These are phyloP conservation scores for Herpetospermum pedunculosum DNA, from an alignment of 306 rosid genomes.

Conservation along the genomic window DNA sequence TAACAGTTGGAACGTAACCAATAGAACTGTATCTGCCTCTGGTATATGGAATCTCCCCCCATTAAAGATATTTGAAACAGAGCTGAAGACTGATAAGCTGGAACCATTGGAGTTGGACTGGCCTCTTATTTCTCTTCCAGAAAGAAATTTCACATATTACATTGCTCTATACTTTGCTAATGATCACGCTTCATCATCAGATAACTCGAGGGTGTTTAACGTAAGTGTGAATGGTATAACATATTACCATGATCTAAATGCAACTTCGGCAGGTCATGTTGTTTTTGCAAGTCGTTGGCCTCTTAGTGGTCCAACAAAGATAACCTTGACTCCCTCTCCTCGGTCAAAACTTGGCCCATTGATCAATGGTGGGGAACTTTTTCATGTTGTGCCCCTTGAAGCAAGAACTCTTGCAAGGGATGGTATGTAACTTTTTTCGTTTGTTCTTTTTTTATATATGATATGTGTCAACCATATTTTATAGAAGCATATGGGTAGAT, in stretches of 20 bases:
- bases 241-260: conserved; percentile 47
- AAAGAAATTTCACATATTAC: conserved; percentile 33
- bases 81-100: conserved; percentile 28
- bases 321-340: conserved; percentile 49
- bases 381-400: conserved; percentile 41
- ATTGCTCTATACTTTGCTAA: conserved; percentile 76
- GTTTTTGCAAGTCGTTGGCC: conserved; percentile 77
- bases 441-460: background rate
- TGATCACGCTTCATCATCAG: conserved; percentile 11
- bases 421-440: conserved; percentile 34
- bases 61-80: conserved; percentile 42
- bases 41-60: conserved; percentile 90
- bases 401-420: conserved; percentile 70
- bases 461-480: background rate
- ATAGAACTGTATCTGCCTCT: conserved; percentile 44
- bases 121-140: conserved; percentile 46
- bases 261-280: conserved; percentile 44
- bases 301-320: conserved; percentile 51
- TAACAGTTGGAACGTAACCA: conserved; percentile 22
- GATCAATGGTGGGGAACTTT: conserved; percentile 79
- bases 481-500: background rate
- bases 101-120: conserved; percentile 47
- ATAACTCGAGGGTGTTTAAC: conserved; percentile 36
- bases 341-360: conserved; percentile 50
- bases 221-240: conserved; percentile 44